Evolutionary conservation across 1,284 basidiomycete species (phyloP).

Genomic region (Tremellales sp.): DNA sequence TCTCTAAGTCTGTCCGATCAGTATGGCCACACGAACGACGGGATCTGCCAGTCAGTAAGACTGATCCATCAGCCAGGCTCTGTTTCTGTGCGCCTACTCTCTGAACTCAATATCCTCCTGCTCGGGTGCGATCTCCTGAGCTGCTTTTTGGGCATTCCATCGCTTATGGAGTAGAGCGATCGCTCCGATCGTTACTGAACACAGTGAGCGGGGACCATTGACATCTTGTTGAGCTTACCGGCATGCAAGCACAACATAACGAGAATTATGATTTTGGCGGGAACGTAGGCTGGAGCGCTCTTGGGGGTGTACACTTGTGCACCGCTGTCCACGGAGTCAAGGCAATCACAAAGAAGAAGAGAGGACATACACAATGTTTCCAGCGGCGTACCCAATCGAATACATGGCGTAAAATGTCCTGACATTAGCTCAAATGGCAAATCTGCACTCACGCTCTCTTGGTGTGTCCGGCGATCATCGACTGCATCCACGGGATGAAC

Average conservation of each 20-base stretch:
- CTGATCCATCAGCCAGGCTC: no score
- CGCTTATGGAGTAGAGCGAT: conserved; percentile 6
- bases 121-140: not conserved
- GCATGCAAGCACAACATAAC: conserved; percentile 6
- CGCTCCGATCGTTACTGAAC: conserved; percentile 4
- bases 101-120: conserved; percentile 10
- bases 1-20: no score
- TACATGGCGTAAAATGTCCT: conserved; percentile 7
- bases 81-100: no score
- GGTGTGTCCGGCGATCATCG: conserved; percentile 8
- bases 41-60: no score
- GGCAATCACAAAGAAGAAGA: not conserved
- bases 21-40: no score
- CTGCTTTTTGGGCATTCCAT: conserved; percentile 4
- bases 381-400: conserved; percentile 5
- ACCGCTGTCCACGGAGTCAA: not conserved
- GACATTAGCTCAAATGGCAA: no score
- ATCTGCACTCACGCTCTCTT: no score
- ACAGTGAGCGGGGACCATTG: no score
- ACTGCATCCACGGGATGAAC: conserved; percentile 9
- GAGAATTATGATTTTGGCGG: conserved; percentile 6
- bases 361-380: conserved; percentile 5
- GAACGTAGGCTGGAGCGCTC: conserved; percentile 5
- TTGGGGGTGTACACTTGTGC: conserved; percentile 2
- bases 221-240: no score